phyloP scores from a whole-genome alignment of 2,329 filamentous ascomycete genomes.

The Diaporthe destruens region DNA sequence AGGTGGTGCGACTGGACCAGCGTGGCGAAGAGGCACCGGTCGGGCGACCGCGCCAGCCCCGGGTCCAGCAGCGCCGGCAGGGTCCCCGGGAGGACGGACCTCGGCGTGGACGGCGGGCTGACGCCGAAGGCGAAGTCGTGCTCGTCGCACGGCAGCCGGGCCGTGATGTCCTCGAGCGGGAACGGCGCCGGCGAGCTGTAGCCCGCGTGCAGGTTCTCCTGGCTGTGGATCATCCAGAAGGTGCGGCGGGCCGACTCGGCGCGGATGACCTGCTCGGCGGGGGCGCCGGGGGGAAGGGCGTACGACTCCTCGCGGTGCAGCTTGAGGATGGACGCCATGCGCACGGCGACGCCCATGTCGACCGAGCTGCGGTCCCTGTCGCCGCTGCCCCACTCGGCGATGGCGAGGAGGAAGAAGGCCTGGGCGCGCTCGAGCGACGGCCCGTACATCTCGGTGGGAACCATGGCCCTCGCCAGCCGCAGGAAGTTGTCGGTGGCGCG shows the following conservation, averaged over 20 bases:
- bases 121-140: constrained; percentile 54
- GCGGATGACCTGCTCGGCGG: constrained; percentile 49
- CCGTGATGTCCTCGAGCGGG: constrained; percentile 52
- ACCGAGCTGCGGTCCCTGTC: constrained; percentile 50
- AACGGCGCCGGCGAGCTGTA: constrained; percentile 51
- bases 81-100: constrained; percentile 52
- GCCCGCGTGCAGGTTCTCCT: constrained; percentile 54
- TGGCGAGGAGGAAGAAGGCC: constrained; percentile 50
- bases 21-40: constrained; percentile 53
- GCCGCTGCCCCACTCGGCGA: constrained; percentile 52
- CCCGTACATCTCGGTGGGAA: constrained; percentile 48
- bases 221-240: constrained; percentile 55
- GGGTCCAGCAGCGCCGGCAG: constrained; percentile 48
- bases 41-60: constrained; percentile 43
- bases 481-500: constrained; percentile 49
- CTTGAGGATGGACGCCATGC: constrained; percentile 52
- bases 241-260: constrained; percentile 52
- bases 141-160: constrained; percentile 53
- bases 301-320: constrained; percentile 55
- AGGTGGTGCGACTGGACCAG: constrained; percentile 54
- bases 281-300: constrained; percentile 44
- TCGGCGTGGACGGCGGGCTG: constrained; percentile 43
- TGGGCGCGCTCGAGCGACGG: constrained; percentile 49
- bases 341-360: constrained; percentile 54
- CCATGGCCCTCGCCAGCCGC: constrained; percentile 45